Percentiles rank a stretch among this genome's conserved stretches.
Evolutionary conservation across 768 basidiomycete genomes (phyloP).

Genomic region (Russula olivacea): DNA sequence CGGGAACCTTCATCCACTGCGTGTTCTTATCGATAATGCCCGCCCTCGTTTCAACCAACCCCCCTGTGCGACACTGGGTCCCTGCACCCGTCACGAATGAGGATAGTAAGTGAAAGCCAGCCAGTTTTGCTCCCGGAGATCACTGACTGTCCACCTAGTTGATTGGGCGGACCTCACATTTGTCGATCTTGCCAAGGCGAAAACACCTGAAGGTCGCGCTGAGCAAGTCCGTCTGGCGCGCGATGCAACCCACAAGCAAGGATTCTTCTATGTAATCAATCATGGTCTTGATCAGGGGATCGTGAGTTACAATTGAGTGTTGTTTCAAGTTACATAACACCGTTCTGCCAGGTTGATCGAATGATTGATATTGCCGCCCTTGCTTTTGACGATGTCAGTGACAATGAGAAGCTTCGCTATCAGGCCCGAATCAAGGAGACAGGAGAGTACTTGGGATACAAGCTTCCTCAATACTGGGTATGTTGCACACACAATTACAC

Average conservation of each 20-base stretch:
- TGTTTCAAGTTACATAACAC: not conserved
- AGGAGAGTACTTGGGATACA: constrained; percentile 52
- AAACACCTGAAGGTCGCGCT: constrained; percentile 32
- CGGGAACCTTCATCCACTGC: not conserved
- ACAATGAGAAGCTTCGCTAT: constrained; percentile 33
- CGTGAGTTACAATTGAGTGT: constrained; percentile 28
- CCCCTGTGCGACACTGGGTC: constrained; percentile 26
- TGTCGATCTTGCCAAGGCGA: constrained; percentile 33
- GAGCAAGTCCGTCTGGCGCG: constrained; percentile 31
- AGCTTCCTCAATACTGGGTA: constrained; percentile 51
- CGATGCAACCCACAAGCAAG: constrained; percentile 33
- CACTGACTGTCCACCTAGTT: constrained; percentile 26
- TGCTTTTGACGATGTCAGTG: constrained; percentile 32
- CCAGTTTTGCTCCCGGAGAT: not conserved
- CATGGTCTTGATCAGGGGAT: constrained; percentile 42
- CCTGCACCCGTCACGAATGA: constrained; percentile 28
- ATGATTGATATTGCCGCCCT: constrained; percentile 37
- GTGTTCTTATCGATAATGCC: constrained; percentile 17
- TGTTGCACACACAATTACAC: constrained; percentile 6
- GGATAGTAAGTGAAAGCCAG: constrained; percentile 20
- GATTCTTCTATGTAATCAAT: constrained; percentile 47
- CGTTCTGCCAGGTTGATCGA: constrained; percentile 26
- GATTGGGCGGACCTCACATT: constrained; percentile 35
- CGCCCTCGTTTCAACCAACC: constrained; percentile 15
- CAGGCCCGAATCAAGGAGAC: constrained; percentile 35